Evolutionary conservation across 768 basidiomycete species (phyloP), one percentile per base, ranked within the genome.

Genomic region (Termitomyces sp.): DNA sequence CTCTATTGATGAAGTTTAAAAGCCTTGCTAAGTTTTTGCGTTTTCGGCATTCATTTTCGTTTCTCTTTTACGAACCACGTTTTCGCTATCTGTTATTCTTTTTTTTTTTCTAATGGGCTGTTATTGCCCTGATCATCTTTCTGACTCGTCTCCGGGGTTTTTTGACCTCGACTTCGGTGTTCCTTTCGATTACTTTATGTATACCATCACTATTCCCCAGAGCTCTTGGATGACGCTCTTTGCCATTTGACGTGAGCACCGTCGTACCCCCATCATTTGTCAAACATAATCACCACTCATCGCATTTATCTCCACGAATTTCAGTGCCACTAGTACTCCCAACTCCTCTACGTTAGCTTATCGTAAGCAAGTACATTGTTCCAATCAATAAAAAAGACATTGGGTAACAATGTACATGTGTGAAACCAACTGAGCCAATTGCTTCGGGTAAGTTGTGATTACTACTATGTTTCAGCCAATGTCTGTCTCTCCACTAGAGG

Each of bases 201-300:
- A 42, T 46, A 63, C 48, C 65, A 67, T 63, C 67, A 70, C 62
- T 70, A 68, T 56, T 56, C 28, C 58, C 67, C 70, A 7, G 42
- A 50, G 47, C 24, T 44, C 57, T 24, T 28, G 22, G 12, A 18
- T 32, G 56, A 26, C 20, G 45, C 50, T 60, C 75, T 69, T 63
- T 62, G 65, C 68, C 79, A 79, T 70, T 82, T 77, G 78, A 66
- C 61, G 73, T 73, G 77, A 80, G 78, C 74, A 80, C 73, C 76
- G 82, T 82, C 80, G 79, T 77, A 80, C 58, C 77, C 75, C 44
- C 54, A 52, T 42, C 51, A 52, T 22, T 13, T 13, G 28, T 5
- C 22, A 26, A 6, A 24, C 8, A 26, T 5, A 14, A n/a, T 20
- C 3, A n/a, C 0, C 33, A 1, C 22, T 2, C n/a, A 14, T 3